Conservation (phyloP, 2,329 filamentous ascomycete species). For the Monosporascus sp. region DNA sequence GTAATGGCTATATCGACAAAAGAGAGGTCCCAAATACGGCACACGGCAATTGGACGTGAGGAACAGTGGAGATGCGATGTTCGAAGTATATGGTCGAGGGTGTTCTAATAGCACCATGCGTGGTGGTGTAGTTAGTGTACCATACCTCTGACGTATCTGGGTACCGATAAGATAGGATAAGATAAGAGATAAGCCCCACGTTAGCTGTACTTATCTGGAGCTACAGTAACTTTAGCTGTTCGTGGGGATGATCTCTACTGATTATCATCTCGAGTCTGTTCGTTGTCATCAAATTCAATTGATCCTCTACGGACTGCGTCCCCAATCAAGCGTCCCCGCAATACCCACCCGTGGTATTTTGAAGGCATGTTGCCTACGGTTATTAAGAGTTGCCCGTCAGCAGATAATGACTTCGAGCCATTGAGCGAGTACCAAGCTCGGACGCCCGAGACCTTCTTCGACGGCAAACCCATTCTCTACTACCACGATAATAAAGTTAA, state of each 20-base stretch:
- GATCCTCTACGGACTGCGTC: too few relatives aligned
- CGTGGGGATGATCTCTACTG: too few relatives aligned
- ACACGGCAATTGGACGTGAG: neutral
- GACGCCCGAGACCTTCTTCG: conserved; percentile 68
- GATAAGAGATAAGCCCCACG: conserved; percentile 10
- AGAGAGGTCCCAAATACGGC: neutral
- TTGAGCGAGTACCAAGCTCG: conserved; percentile 66
- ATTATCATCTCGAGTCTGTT: neutral
- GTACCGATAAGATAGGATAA: conserved; percentile 5
- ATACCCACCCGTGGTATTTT: neutral
- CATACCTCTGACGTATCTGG: neutral
- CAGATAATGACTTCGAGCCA: conserved; percentile 53
- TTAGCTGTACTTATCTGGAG: neutral
- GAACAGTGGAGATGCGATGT: neutral
- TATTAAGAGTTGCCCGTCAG: conserved; percentile 51
- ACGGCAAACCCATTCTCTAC: conserved; percentile 66
- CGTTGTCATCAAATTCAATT: neutral
- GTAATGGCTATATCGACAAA: neutral
- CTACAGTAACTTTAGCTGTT: neutral
- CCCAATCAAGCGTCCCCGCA: too few relatives aligned
- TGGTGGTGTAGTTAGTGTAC: too few relatives aligned
- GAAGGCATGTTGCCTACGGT: conserved; percentile 44
- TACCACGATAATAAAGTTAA: conserved; percentile 53
- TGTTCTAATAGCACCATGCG: too few relatives aligned
- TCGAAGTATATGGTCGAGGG: too few relatives aligned